Conservation (phyloP, 176 grass and related monocot genomes). For the Juncus effusus region DNA sequence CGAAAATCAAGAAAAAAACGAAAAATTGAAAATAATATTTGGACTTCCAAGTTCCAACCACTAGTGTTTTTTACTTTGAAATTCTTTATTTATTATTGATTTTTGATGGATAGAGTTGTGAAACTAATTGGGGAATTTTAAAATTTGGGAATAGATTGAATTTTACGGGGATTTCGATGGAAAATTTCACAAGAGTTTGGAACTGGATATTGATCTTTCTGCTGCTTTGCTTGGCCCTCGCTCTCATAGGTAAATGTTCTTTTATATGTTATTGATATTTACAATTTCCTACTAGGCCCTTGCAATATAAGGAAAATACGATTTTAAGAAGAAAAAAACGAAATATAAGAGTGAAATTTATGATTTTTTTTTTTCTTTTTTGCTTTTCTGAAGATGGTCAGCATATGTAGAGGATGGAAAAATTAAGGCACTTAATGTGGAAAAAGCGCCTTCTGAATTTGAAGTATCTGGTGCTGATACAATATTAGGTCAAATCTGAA, state of each 20-base stretch:
- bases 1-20: too few species aligned
- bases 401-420: conserved; percentile 82
- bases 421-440: conserved; percentile 83
- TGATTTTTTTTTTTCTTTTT: background rate
- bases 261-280: background rate
- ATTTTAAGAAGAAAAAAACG: too few species aligned
- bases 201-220: conserved; percentile 85
- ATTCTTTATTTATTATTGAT: background rate
- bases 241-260: conserved; percentile 64
- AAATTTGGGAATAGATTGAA: conserved; percentile 55
- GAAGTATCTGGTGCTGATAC: conserved; percentile 82
- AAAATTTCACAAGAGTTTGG: conserved; percentile 94
- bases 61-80: too few species aligned
- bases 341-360: too few species aligned
- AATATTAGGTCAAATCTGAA: conserved; percentile 81
- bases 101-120: background rate
- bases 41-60: too few species aligned
- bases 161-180: conserved; percentile 97
- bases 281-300: background rate
- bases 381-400: conserved; percentile 62
- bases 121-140: background rate
- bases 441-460: conserved; percentile 77
- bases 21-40: too few species aligned
- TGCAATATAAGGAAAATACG: too few species aligned
- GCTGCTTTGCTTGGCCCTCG: conserved; percentile 85